Base-by-base conservation (phyloP, 2,329 filamentous ascomycete species). In the Cordyceps pruinosa region DNA sequence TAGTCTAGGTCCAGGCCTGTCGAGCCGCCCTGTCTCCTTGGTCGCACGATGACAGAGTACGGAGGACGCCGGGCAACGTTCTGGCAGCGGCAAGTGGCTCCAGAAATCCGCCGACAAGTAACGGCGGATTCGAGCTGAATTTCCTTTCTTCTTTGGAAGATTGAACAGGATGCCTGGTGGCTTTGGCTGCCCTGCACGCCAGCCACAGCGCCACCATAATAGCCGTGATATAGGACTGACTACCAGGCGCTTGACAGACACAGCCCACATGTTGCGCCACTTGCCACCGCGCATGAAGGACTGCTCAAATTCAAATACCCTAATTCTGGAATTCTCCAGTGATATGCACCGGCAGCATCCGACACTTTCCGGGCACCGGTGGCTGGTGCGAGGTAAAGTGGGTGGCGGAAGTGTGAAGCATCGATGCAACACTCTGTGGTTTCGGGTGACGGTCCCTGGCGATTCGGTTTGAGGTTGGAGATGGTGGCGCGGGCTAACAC, bases 371-470 rank as follows among this genome's bases (percentile, higher is more conserved):
- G 34, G 39, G 15, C 25, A 42, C 26, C 25, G 26, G 53, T 55
- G 53, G 46, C 56, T 46, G 19, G 53, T 56, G 44, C 25, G 53
- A 56, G 56, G 56, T 51, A 49, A 58, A 55, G 59, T 50, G 51
- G 34, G 57, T 60, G 60, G 64, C 49, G 66, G 63, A 58, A 59
- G 45, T 59, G 64, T 77, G 75, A 77, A 70, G 75, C 75, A 77
- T 63, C 70, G 64, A 70, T 78, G 75, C 69, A 73, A 78, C 75
- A 73, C 57, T 66, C 67, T 65, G 61, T 61, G 66, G 75, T 78
- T 78, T 78, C 75, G 74, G 61, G 61, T 56, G 35, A 34, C 26
- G 44, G 55, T 63, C 59, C 60, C 66, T 63, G 44, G 23, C 30
- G 53, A 48, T 55, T 55, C 52, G 15, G 52, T 60, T 56, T 50